These are phyloP conservation scores for Hypholoma fasciculare DNA, from an alignment of 768 basidiomycete genomes.

Conservation along the genomic window DNA sequence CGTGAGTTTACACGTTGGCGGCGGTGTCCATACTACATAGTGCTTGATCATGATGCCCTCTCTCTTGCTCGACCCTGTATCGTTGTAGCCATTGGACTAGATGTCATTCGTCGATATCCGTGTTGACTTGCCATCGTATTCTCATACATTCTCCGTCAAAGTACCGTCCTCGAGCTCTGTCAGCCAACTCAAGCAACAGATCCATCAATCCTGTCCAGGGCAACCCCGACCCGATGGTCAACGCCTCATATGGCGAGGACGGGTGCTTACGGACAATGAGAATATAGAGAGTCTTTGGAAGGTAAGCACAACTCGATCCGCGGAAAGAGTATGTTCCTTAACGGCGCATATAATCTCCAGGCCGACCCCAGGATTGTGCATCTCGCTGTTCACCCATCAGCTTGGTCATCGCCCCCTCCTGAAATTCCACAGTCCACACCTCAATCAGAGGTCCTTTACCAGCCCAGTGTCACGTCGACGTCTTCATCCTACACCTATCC, in stretches of 20 bases:
- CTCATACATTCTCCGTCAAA: slow-evolving; percentile 61
- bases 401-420: slow-evolving; percentile 64
- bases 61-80: slow-evolving; percentile 7
- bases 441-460: neutral
- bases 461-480: neutral
- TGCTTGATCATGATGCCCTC: neutral
- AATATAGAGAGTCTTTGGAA: slow-evolving; percentile 69
- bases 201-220: slow-evolving; percentile 59
- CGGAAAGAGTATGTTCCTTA: neutral
- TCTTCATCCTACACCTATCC: neutral
- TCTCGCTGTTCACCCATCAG: slow-evolving; percentile 78
- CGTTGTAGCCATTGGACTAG: slow-evolving; percentile 6
- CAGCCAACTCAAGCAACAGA: slow-evolving; percentile 66
- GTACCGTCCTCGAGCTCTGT: slow-evolving; percentile 51
- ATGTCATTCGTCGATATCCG: slow-evolving; percentile 52
- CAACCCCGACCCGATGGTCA: slow-evolving; percentile 70
- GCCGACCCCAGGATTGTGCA: slow-evolving; percentile 64
- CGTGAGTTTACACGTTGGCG: slow-evolving; percentile 26
- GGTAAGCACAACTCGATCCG: slow-evolving; percentile 35
- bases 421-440: slow-evolving; percentile 22
- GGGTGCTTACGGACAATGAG: slow-evolving; percentile 65
- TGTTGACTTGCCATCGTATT: slow-evolving; percentile 77
- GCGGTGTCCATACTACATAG: too few species aligned
- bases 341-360: slow-evolving; percentile 34
- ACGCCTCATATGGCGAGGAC: slow-evolving; percentile 74